phyloP scores from a whole-genome alignment of 140 eudicot genomes.

The Flaveria floridana region DNA sequence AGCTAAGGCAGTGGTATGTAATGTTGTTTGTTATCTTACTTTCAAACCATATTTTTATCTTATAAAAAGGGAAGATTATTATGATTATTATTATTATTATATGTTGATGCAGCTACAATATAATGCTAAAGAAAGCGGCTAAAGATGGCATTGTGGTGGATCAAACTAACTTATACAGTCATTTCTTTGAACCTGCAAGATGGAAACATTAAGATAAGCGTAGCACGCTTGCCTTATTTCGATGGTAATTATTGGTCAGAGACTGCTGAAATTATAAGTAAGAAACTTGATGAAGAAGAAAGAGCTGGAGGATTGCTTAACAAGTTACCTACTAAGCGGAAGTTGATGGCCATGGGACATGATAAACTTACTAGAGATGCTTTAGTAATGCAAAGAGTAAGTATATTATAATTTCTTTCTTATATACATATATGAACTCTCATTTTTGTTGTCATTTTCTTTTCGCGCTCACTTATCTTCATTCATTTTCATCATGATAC shows the following conservation, averaged over 20 bases:
- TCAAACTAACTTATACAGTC: conserved; percentile 53
- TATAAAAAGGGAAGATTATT: neutral
- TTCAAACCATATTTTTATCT: neutral
- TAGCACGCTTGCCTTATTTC: conserved; percentile 66
- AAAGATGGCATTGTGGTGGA: conserved; percentile 55
- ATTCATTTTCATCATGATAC: neutral
- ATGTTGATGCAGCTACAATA: conserved; percentile 47
- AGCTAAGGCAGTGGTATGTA: conserved; percentile 61
- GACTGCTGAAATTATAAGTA: conserved; percentile 44
- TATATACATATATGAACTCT: neutral
- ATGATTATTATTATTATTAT: too few relatives aligned
- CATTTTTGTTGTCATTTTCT: too few relatives aligned
- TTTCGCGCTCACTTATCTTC: neutral
- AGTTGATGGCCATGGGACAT: conserved; percentile 53
- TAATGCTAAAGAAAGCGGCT: conserved; percentile 57
- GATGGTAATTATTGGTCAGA: conserved; percentile 67
- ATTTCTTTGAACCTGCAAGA: conserved; percentile 2
- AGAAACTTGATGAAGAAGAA: conserved; percentile 42
- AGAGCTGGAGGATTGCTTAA: conserved; percentile 29
- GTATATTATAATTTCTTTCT: neutral
- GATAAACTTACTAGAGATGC: conserved; percentile 48
- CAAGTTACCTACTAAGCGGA: conserved; percentile 41
- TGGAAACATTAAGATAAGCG: conserved; percentile 51
- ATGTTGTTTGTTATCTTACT: neutral
- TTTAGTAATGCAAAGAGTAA: conserved; percentile 61